phyloP scores from a whole-genome alignment of 495 filamentous ascomycete genomes.

The Aspergillus ellipticus region DNA sequence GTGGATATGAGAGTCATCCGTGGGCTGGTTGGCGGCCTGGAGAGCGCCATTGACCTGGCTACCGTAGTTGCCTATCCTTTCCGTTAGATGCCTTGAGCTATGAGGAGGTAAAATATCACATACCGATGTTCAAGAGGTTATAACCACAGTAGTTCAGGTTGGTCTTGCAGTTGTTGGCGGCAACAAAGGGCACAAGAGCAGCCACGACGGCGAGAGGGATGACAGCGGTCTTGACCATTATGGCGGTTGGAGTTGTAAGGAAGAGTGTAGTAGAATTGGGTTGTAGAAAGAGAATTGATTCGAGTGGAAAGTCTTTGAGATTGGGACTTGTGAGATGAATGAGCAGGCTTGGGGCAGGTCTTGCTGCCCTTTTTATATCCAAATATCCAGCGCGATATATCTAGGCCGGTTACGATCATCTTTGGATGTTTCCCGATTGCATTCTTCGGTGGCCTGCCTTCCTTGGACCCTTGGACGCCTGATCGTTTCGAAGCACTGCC shows the following conservation, averaged over 20 bases:
- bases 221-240: neutral
- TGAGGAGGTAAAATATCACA: neutral
- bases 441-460: too few species aligned
- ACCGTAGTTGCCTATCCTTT: slow-evolving; percentile 5
- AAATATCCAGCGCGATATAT: too few species aligned
- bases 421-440: too few species aligned
- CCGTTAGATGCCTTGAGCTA: neutral
- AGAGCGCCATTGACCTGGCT: neutral
- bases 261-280: too few species aligned
- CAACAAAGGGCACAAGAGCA: neutral
- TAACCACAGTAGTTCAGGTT: neutral
- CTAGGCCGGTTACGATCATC: too few species aligned
- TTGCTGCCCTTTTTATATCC: too few species aligned
- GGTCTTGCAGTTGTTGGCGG: neutral
- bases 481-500: too few species aligned
- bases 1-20: neutral
- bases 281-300: too few species aligned
- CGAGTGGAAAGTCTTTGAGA: too few species aligned
- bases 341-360: too few species aligned
- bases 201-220: neutral
- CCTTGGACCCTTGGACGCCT: too few species aligned
- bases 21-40: neutral
- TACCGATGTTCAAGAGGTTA: neutral
- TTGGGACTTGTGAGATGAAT: too few species aligned
- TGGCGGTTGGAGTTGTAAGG: neutral